Conservation (phyloP, 2,329 filamentous ascomycete genomes). For the Phialophora macrospora region DNA sequence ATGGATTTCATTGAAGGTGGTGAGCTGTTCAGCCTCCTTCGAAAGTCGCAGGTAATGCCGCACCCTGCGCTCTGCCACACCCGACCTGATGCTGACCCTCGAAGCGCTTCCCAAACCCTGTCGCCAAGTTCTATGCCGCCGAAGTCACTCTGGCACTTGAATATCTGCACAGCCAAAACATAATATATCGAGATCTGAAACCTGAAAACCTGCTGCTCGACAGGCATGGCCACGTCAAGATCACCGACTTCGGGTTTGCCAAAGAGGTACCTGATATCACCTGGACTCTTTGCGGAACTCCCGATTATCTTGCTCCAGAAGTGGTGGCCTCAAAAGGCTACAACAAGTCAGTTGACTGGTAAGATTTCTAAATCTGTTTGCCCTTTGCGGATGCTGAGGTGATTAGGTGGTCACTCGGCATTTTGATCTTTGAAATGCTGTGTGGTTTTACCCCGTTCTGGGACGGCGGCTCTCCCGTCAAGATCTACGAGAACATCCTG, state of each 20-base stretch:
- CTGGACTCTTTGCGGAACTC: slow-evolving; percentile 97
- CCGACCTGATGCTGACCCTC: slow-evolving; percentile 24
- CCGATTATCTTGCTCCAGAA: slow-evolving; percentile 95
- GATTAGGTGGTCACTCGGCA: slow-evolving; percentile 92
- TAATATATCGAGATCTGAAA: slow-evolving; percentile 97
- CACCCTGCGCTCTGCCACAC: slow-evolving; percentile 16
- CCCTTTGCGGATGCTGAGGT: slow-evolving; percentile 23
- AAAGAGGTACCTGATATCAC: slow-evolving; percentile 99
- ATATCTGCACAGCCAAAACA: slow-evolving; percentile 91
- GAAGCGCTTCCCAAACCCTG: slow-evolving; percentile 97
- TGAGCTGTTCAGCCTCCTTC: slow-evolving; percentile 90
- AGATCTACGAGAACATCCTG: slow-evolving; percentile 99
- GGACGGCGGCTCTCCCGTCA: slow-evolving; percentile 97
- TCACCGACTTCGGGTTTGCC: slow-evolving; percentile 97
- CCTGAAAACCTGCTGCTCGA: slow-evolving; percentile 92
- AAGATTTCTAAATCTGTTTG: slow-evolving; percentile 47
- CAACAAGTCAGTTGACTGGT: slow-evolving; percentile 99
- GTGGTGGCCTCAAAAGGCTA: slow-evolving; percentile 99
- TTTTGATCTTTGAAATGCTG: slow-evolving; percentile 99
- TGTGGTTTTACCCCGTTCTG: slow-evolving; percentile 99
- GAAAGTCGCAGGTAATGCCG: slow-evolving; percentile 80
- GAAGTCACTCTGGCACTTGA: slow-evolving; percentile 95
- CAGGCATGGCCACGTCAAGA: slow-evolving; percentile 91
- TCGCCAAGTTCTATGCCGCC: slow-evolving; percentile 98
- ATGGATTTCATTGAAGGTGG: slow-evolving; percentile 99